Base-by-base conservation (phyloP, 352 stramenopile species). In the Phytophthora constricta region DNA sequence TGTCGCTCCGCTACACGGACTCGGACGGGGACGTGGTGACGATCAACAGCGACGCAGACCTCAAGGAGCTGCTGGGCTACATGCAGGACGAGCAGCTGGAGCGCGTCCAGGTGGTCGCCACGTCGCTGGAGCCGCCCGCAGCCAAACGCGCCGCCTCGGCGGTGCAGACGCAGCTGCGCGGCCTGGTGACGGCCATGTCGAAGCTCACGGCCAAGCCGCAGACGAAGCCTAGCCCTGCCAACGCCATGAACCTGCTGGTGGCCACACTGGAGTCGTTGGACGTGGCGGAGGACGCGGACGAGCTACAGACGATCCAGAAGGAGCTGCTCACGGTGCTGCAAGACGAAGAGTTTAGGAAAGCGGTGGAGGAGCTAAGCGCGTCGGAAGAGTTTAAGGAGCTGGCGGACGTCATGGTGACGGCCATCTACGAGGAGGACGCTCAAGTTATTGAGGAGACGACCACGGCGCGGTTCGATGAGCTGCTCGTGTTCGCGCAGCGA, bases 11-110 rank as follows among this genome's bases (percentile, higher is more conserved):
- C 46, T 91, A 91, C 61, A 73, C 69, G 49, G 82, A 91, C 66
- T 82, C 71, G 48, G 82, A 89, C 46, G 79, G 80, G 11, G 82
- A 91, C 53, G 41, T 74, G 22, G 80, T 91, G 31, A 88, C 82
- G 54, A 79, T 91, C 26, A 76, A 68, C 1, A 77, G 68, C 52
- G 76, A 87, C 55, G 66, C 71, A 17, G 82, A 91, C 62, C 54
- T 91, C 27, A 69, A 80, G 45, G 82, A 89, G 53, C 57, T 80
- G 47, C 45, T 73, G 11, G 56, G 73, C 39, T 88, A 85, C 59
- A 91, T 91, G 80, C 48, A 59, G 3, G 82, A 87, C 46, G 80
- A 83, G 51, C 41, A 64, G 26, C 60, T 89, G 57, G 48, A 75
- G 41, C 27, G 46, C 0, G 28, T 90, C 10, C 58, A 60, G 17